These are phyloP conservation scores for Sclerotinia minor DNA, from an alignment of 2,329 filamentous ascomycete species.

Conservation along the genomic window DNA sequence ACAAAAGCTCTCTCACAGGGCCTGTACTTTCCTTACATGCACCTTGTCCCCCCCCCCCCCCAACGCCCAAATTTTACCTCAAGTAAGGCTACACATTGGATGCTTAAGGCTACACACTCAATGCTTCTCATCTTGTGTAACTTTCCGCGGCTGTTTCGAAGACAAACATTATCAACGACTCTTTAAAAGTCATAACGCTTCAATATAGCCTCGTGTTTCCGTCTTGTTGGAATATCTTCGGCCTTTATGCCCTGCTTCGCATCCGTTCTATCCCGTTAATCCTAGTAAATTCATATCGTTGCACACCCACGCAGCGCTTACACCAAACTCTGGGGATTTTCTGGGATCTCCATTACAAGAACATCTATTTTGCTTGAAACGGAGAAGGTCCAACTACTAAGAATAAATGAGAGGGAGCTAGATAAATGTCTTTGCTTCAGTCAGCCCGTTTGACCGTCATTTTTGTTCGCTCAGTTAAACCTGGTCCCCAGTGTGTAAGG, in stretches of 20 bases:
- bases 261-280: conserved; percentile 6
- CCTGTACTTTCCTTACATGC: conserved; percentile 5
- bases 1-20: background rate
- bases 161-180: conserved; percentile 2
- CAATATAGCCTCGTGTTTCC: conserved; percentile 14
- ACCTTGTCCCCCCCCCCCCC: conserved; percentile 1
- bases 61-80: conserved; percentile 5
- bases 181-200: conserved; percentile 8
- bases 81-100: background rate
- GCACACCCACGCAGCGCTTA: conserved; percentile 18
- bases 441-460: conserved; percentile 9
- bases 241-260: conserved; percentile 1
- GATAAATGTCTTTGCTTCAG: background rate
- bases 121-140: conserved; percentile 18
- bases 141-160: conserved; percentile 18
- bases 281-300: background rate
- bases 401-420: conserved; percentile 21
- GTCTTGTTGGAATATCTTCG: conserved; percentile 4
- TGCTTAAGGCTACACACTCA: background rate
- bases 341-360: conserved; percentile 3
- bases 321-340: conserved; percentile 22
- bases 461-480: background rate
- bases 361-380: conserved; percentile 3
- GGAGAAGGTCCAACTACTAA: conserved; percentile 2
- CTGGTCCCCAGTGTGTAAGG: background rate